These are phyloP conservation scores for Bathelium albidoporum DNA, from an alignment of 495 filamentous ascomycete genomes.

Conservation along the genomic window DNA sequence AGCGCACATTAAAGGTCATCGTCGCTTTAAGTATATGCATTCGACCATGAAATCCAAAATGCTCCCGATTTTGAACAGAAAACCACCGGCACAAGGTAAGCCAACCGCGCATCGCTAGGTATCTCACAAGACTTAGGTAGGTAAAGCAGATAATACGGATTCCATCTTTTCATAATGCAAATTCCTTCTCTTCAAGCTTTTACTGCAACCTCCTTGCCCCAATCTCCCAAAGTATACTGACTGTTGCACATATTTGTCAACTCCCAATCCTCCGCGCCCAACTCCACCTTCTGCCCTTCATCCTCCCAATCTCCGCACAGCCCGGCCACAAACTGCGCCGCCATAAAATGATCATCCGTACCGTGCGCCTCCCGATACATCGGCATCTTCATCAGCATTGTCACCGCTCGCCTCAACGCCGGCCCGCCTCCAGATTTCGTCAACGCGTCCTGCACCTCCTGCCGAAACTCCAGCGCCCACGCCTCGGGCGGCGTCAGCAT, in stretches of 20 bases:
- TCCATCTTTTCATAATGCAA: not conserved
- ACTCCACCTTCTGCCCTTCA: conserved; percentile 27
- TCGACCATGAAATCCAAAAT: no score
- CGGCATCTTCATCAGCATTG: conserved; percentile 52
- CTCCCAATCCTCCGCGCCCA: conserved; percentile 54
- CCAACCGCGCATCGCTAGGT: no score
- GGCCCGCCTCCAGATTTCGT: conserved; percentile 38
- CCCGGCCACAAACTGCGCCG: conserved; percentile 47
- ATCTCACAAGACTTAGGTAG: no score
- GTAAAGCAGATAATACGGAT: no score
- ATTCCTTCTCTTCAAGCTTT: not conserved
- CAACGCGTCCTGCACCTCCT: conserved; percentile 47
- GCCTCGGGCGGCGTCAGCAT: conserved; percentile 44
- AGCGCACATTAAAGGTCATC: no score
- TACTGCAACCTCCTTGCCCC: conserved; percentile 3
- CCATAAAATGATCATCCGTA: conserved; percentile 57
- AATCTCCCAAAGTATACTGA: conserved; percentile 41
- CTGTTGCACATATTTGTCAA: conserved; percentile 55
- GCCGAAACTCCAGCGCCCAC: conserved; percentile 49
- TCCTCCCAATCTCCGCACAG: conserved; percentile 38
- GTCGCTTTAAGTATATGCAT: no score
- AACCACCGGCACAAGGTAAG: no score
- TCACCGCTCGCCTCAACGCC: conserved; percentile 38
- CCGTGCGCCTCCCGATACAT: conserved; percentile 50
- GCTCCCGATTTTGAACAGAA: no score